Conservation (phyloP, 495 filamentous ascomycete genomes). For the Glarea lozoyensis region DNA sequence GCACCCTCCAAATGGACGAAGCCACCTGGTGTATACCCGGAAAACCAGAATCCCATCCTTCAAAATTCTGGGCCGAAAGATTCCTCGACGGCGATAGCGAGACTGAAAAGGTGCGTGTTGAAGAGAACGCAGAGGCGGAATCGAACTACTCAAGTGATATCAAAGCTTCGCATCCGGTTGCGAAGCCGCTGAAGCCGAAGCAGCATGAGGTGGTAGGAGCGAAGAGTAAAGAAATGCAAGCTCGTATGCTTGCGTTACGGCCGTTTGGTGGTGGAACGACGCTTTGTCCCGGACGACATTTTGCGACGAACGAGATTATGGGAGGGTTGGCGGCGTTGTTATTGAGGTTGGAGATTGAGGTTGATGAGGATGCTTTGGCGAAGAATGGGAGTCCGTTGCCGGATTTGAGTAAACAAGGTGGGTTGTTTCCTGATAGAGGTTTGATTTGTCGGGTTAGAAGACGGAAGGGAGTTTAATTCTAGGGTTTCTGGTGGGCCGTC, state of each 20-base stretch:
- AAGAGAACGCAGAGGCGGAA: constrained; percentile 3
- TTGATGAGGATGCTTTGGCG: constrained; percentile 21
- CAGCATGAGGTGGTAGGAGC: neutral
- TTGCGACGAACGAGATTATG: constrained; percentile 34
- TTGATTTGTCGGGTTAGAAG: neutral
- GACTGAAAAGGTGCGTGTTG: neutral
- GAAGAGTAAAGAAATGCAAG: neutral
- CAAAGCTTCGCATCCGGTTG: neutral
- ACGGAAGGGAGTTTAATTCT: neutral
- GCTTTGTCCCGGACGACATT: constrained; percentile 40
- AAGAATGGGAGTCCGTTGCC: neutral
- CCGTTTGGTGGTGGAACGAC: constrained; percentile 33
- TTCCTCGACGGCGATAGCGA: constrained; percentile 1
- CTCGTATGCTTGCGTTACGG: constrained; percentile 20
- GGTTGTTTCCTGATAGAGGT: constrained; percentile 2
- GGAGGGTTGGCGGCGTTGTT: constrained; percentile 28
- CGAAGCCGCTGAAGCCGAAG: neutral
- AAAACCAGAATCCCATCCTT: neutral
- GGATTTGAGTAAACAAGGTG: neutral
- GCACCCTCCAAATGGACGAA: constrained; percentile 1
- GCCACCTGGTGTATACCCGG: neutral
- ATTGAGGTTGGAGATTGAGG: constrained; percentile 30
- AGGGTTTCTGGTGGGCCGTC: no score
- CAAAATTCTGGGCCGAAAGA: constrained; percentile 3
- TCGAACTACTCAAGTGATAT: constrained; percentile 1